A percentile compares a stretch with the other conserved stretches of the same genome.
Evolutionary conservation across 2,329 filamentous ascomycete genomes (phyloP).

Genomic region (Pseudogymnoascus sp.): DNA sequence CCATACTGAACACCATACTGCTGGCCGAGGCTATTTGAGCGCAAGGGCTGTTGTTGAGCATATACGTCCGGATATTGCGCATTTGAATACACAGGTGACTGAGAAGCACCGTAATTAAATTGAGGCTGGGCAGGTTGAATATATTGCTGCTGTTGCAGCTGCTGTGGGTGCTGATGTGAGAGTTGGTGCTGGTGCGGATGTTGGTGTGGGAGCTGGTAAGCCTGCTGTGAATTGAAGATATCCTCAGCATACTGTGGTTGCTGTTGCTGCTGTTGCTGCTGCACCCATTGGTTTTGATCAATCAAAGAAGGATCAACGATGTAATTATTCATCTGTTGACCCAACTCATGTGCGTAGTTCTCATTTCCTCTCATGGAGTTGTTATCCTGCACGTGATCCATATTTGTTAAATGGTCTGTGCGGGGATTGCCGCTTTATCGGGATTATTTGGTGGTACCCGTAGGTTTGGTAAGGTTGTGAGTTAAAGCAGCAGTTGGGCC

Average conservation of each 20-base stretch:
- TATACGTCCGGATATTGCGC: not conserved
- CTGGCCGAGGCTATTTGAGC: not conserved
- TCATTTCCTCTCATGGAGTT: not conserved
- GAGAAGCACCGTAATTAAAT: not conserved
- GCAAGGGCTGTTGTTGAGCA: not conserved
- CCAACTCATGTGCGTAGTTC: not conserved
- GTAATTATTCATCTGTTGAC: not conserved
- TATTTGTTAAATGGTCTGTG: constrained; percentile 3
- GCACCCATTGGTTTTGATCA: constrained; percentile 12
- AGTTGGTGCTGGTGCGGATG: not conserved
- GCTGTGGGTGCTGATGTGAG: not conserved
- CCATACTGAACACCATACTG: not conserved
- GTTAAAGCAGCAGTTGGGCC: not conserved
- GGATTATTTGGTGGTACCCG: not conserved
- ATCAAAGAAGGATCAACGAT: constrained; percentile 11
- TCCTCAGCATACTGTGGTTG: constrained; percentile 10
- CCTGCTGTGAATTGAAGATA: constrained; percentile 1
- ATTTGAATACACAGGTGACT: not conserved
- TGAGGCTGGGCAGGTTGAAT: not conserved
- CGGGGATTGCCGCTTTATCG: constrained; percentile 9
- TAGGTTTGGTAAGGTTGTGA: not conserved
- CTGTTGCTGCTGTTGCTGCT: constrained; percentile 12
- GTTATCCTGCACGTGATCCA: constrained; percentile 13
- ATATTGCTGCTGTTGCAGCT: not conserved
- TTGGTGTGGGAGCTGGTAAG: not conserved